Evolutionary conservation across 768 basidiomycete species (phyloP).

Genomic region (Galerina marginata): DNA sequence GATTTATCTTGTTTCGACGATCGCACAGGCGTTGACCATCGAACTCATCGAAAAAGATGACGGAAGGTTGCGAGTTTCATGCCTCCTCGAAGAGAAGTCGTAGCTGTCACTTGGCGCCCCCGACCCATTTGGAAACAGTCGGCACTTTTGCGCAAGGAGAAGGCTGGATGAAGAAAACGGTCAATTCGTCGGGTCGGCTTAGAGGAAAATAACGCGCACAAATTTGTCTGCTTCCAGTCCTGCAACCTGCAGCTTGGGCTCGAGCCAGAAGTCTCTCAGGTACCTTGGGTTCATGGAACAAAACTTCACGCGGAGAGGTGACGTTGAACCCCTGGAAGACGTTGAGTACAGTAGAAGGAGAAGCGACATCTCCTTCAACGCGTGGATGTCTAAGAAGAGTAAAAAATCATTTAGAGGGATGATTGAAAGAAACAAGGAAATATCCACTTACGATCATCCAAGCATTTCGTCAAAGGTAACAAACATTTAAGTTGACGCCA

Average conservation of each 20-base stretch:
- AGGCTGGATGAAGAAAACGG: conserved; percentile 62
- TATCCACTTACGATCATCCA: conserved; percentile 61
- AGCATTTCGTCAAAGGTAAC: conserved; percentile 94
- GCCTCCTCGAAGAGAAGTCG: conserved; percentile 97
- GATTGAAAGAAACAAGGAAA: no score
- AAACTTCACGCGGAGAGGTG: conserved; percentile 93
- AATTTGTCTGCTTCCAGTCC: conserved; percentile 84
- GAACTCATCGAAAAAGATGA: conserved; percentile 99
- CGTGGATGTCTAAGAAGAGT: conserved; percentile 60
- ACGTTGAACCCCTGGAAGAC: conserved; percentile 93
- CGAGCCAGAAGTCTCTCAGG: conserved; percentile 97
- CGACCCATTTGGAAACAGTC: conserved; percentile 99
- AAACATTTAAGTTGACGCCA: conserved; percentile 87
- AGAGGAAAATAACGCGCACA: conserved; percentile 55
- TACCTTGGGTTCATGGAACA: conserved; percentile 99
- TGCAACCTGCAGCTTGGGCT: conserved; percentile 91
- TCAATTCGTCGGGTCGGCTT: background rate
- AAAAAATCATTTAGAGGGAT: no score
- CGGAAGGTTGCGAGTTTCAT: conserved; percentile 87
- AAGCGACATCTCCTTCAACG: conserved; percentile 95
- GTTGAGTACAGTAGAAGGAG: conserved; percentile 96
- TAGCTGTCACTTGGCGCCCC: conserved; percentile 96
- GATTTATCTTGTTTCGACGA: conserved; percentile 98
- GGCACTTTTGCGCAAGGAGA: conserved; percentile 99
- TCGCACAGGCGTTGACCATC: conserved; percentile 96